Conservation (phyloP, 257 asterid genomes). For the Jaltomata sinuosa region DNA sequence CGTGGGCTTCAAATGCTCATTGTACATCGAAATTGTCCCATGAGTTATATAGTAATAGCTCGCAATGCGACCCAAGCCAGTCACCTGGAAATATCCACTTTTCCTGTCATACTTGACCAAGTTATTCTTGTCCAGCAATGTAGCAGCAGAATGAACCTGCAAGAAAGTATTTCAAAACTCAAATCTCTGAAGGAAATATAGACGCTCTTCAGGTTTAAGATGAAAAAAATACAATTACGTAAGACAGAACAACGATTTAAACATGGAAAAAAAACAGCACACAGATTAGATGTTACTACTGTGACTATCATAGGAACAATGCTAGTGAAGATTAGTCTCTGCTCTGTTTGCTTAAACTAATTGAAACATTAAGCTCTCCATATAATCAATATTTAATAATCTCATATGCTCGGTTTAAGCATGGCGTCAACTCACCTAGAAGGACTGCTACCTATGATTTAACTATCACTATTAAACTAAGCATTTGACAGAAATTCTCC, state of each 20-base stretch:
- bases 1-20: constrained; percentile 36
- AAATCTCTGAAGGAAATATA: not conserved
- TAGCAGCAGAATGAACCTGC: constrained; percentile 40
- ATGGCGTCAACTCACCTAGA: not conserved
- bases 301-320: not conserved
- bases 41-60: constrained; percentile 39
- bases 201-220: not conserved
- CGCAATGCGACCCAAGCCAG: constrained; percentile 43
- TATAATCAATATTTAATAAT: not conserved
- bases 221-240: not conserved
- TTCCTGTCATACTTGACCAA: constrained; percentile 31
- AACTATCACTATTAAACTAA: too few species aligned
- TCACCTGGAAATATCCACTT: constrained; percentile 41
- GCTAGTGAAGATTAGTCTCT: not conserved
- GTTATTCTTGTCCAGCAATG: constrained; percentile 30
- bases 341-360: not conserved
- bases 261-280: not conserved
- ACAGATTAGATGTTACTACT: not conserved
- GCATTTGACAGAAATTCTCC: not conserved
- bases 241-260: not conserved
- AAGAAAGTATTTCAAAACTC: not conserved
- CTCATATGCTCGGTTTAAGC: too few species aligned
- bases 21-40: constrained; percentile 33
- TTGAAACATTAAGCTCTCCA: not conserved
- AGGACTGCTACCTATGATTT: too few species aligned